Base-by-base conservation (phyloP, 1,284 basidiomycete genomes). In the Trametes pubescens region DNA sequence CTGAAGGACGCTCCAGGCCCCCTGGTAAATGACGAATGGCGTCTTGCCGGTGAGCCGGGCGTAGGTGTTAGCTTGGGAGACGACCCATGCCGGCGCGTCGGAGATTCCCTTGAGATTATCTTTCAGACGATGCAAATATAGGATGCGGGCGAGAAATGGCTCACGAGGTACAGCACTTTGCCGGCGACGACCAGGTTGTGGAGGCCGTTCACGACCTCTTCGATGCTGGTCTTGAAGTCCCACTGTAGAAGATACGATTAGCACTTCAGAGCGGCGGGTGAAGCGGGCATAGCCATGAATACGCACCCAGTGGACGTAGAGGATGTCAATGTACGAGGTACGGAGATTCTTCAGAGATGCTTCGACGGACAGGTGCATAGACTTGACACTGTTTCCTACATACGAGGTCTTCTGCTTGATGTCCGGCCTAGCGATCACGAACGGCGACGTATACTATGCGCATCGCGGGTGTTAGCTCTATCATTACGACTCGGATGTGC, bases 331-430 rank as follows among this genome's bases (percentile, higher is more conserved):
- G 67, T 86, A 89, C 43, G 73, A 69, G 16, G 87, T 88, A 26
- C 84, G 79, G 6, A 88, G 79, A 69, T 86, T 88, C 73, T 84
- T 82, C 60, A 88, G 77, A 22, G 82, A 84, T 2, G 72, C 80
- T 26, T 78, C 76, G 40, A 87, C 75, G 46, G 80, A 81, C 40
- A 82, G 44, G 57, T 80, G 78, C 62, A 87, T 61, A 0, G 80
- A 78, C 67, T 85, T 84, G 57, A 72, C 51, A 61, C 76, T 80
- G 73, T 87, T 88, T 1, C 86, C 86, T 2, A 69, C 69, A 67
- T 82, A 86, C 56, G 79, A 72, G 8, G 76, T 69, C 61, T 82
- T 79, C 53, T 83, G 79, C 59, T 61, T 48, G 64, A 66, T 48
- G 68, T 72, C 67, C 69, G 29, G 67, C 3, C 3, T 18, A n/a